Evolutionary conservation across 768 basidiomycete genomes (phyloP), one percentile per base, ranked within the genome.

Genomic region (Termitomyces bulborhizus): DNA sequence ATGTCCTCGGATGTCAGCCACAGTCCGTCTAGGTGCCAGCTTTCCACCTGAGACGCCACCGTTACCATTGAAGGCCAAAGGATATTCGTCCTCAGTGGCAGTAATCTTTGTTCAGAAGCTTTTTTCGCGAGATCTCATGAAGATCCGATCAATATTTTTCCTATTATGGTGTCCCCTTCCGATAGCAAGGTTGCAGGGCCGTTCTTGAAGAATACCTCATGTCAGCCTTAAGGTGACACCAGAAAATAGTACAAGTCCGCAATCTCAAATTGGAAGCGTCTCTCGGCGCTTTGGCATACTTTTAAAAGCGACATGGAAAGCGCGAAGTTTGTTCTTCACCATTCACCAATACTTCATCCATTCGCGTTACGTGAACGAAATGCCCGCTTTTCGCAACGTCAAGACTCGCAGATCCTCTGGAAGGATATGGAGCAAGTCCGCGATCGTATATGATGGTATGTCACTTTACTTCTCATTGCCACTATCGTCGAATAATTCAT

Each of bases 211-310:
- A 41, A 44, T 31, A 42, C 64, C 67, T 65, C 62, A 66, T 65
- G 65, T 64, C 59, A 41, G 57, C 60, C 61, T 64, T 59, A 64
- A 69, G 62, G 70, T 70, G 68, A 68, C 63, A 65, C 60, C 66
- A 69, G 60, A 57, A 57, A 60, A 59, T 52, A 55, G 62, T 60
- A 54, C 48, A 29, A 63, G 36, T 65, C 59, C 46, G 62, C 64
- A 61, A 56, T 44, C 66, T 64, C 57, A 46, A 58, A 62, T 60
- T 52, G 66, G 64, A 62, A 64, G 51, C 56, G 42, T 46, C 41
- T 48, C 43, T 41, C 42, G 56, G 40, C 50, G 44, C 47, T 49
- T 54, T 24, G 53, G 24, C 49, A 34, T 41, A 52, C 51, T 65
- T 64, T 56, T 63, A 60, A 65, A 65, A 59, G 51, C 56, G 56